Base-by-base conservation (phyloP, 2,329 filamentous ascomycete species). In the Chrysosporium keratinophilum region DNA sequence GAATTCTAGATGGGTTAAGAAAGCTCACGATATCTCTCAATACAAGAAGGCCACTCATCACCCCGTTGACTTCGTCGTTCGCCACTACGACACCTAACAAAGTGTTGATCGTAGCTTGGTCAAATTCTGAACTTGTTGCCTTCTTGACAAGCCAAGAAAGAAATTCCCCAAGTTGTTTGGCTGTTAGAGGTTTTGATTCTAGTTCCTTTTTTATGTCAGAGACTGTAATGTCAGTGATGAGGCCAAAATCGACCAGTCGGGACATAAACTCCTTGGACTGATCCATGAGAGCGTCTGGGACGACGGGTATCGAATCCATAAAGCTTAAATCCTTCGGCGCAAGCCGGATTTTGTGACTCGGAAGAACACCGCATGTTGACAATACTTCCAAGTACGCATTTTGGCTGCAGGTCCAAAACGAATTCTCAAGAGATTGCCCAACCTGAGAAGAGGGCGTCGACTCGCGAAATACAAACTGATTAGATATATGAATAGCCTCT, bases 401-500 rank as follows among this genome's bases (percentile, higher is more conserved):
- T 65, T 82, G 84, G 64, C 87, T 93, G 58, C 88, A 90, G 35
- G 83, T 94, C 93, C 93, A 98, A 66, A 98, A 98, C 0, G 89
- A 87, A 69, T 96, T 88, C 64, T 96, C 90, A 51, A 98, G 88
- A 57, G 88, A 85, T 64, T 88, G 82, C 0, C 89, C 88, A 17
- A 97, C 86, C 56, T 87, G 79, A 0, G 79, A 79, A 57, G 87
- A 94, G 1, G 93, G 93, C 0, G 94, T 97, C 1, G 93, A 96
- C 64, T 95, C 88, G 37, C 78, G 79, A 61, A 93, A 95, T 0
- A 86, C 87, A 66, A 93, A 98, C 15, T 93, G 91, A 60, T 88
- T 87, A 56, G 93, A 78, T 2, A 85, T 84, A 65, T 96, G 90
- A 15, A 88, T 74, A 12, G 89, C 88, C 66, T 89, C 84, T 0